Base-by-base conservation (phyloP, 495 filamentous ascomycete genomes). In the Neurospora sp. region DNA sequence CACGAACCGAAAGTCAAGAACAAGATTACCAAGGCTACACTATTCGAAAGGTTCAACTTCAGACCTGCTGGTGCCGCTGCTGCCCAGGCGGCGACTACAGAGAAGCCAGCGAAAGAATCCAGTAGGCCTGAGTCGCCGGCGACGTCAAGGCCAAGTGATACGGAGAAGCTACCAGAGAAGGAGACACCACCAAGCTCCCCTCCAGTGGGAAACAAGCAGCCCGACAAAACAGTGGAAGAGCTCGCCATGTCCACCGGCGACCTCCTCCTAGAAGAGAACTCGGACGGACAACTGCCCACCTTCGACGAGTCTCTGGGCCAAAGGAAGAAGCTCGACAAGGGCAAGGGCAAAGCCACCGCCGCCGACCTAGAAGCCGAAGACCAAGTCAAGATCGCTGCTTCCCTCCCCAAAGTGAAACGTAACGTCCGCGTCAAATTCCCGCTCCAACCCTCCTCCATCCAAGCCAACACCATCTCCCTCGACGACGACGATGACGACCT, bases 1-100 rank as follows among this genome's bases (percentile, higher is more conserved):
- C 94, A 98, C 79, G 89, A 98, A 78, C 91, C 92, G 8, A 91
- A 88, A 78, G 95, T 94, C 3, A 96, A 92, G 84, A 98, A 96
- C 84, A 98, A 94, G 82, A 92, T 97, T 71, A 90, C 90, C 12
- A 97, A 93, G 78, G 88, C 91, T 20, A 91, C 91, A 69, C 85
- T 99, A 27, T 92, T 99, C 78, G 90, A 93, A 44, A 87, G 88
- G 39, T 97, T 98, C 83, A 93, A 93, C 78, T 94, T 91, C 76
- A 87, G 80, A 72, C 78, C 76, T 11, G 78, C 78, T 38, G 81
- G 78, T 9, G 71, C 84, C 73, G 82, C 87, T 40, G 46, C 74
- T 9, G 38, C 69, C 10, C 42, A 71, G 20, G 72, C 71, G 12
- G n/a, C 69, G 12, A 31, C 71, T 20, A 35, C 22, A 59, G 37